phyloP scores from a whole-genome alignment of 352 stramenopile species.

The Elongisporangium anandrum region DNA sequence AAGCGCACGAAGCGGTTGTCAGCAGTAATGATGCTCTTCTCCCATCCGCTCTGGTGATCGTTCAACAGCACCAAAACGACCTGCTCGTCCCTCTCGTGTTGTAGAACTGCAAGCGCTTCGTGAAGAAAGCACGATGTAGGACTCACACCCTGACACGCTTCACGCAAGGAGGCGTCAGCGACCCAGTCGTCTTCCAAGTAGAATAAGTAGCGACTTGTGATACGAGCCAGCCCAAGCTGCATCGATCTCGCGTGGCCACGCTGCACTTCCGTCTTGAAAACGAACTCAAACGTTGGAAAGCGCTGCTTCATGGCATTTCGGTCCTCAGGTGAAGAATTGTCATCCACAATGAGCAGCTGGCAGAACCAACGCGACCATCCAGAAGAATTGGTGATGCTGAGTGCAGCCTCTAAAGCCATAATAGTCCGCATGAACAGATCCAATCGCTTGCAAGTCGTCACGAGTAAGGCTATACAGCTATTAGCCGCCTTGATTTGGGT shows the following conservation, averaged over 20 bases:
- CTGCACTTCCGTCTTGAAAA: constrained; percentile 19
- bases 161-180: background rate
- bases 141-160: background rate
- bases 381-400: background rate
- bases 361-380: constrained; percentile 27
- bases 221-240: constrained; percentile 7
- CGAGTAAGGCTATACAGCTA: constrained; percentile 29
- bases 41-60: constrained; percentile 33
- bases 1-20: background rate
- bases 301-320: constrained; percentile 22
- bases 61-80: constrained; percentile 47
- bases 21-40: background rate
- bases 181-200: constrained; percentile 73
- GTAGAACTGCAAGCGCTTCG: constrained; percentile 16
- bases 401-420: background rate
- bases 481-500: background rate
- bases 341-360: constrained; percentile 45
- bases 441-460: constrained; percentile 66
- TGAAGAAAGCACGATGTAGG: constrained; percentile 8
- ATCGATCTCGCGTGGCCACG: constrained; percentile 50
- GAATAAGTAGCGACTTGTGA: constrained; percentile 36
- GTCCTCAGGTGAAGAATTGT: constrained; percentile 37
- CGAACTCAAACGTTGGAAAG: constrained; percentile 33
- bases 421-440: constrained; percentile 13
- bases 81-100: background rate